Evolutionary conservation across 768 basidiomycete species (phyloP), one percentile per base, ranked within the genome.

Genomic region (Russula virescens): DNA sequence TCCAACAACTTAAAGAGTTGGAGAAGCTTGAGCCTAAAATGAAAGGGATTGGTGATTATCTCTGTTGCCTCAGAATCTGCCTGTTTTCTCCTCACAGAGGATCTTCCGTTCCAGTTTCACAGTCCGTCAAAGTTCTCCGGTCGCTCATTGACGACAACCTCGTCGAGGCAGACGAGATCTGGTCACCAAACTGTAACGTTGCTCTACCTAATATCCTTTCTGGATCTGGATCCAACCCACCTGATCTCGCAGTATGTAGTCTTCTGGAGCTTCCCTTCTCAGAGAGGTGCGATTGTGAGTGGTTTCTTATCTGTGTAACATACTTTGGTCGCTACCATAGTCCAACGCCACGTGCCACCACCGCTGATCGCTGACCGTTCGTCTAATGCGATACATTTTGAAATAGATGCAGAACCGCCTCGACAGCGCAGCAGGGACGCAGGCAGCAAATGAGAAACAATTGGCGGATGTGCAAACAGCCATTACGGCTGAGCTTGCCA

Each of bases 231-330:
- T 25, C 18, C 10, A 42, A 47, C 45, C 26, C 3, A 55, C 58
- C 58, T 64, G 66, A 67, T 64, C 69, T 43, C 19, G 68, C 68
- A 66, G 42, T 60, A 19, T 60, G 57, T 48, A 95, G 94, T 95
- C 75, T 96, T 91, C 73, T 97, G 94, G 94, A 91, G 91, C 69
- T 96, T 97, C 72, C 94, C 94, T 18, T 94, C 91, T 1, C 91
- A 94, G 62, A 83, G 84, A 50, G 93, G 94, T 5, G 83, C 87
- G 9, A 79, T 86, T 69, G 94, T 94, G 63, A 50, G 56, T 53
- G 25, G 26, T 54, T 35, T 21, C 28, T 51, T 4, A 7, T 35
- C 2, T 16, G 26, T 21, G 11, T 35, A 31, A 4, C 31, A 3
- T 31, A 31, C 5, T 3, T 3, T 31, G 31, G 31, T 8, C 31